Evolutionary conservation across 1,284 basidiomycete species (phyloP), one percentile per base, ranked within the genome.

Genomic region (Trichosporon coremiiforme): DNA sequence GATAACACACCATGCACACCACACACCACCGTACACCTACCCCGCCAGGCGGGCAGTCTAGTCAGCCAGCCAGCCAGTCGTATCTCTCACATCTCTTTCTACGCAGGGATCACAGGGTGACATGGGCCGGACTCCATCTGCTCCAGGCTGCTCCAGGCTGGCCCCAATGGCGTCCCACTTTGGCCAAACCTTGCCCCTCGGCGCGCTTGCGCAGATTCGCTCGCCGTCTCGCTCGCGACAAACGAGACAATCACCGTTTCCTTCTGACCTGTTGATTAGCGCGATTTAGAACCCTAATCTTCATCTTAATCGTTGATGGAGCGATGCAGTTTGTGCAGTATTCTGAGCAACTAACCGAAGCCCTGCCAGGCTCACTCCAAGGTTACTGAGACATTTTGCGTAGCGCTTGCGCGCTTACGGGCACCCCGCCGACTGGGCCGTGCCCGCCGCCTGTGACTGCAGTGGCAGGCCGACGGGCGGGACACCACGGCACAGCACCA

Each of bases 251-350:
- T 53, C 50, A 53, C 50, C n/a, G 1, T 25, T 53, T 22, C 20
- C 8, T 53, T 25, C 50, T 53, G 50, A 45, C 41, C 41, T 25
- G 25, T 25, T 25, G 15, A 53, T 12, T 53, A 53, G 50, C 50
- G 50, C 20, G 20, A 22, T 53, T 22, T 25, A 53, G 50, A 53
- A 53, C 50, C 50, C 50, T 53, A 53, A 22, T 53, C 50, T 53
- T 25, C 4, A 10, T 53, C 22, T 22, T 25, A 10, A 25, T 25
- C 17, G 25, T 25, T 25, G 50, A 53, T 53, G 50, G 50, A 25
- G 50, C 50, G 2, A 45, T 25, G 6, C 4, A 13, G 50, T 53
- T 20, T 53, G 33, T n/a, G 7, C 13, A 25, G 45, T 20, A 2
- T 47, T n/a, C 20, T 53, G 50, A 53, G 41, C 25, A 15, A 45